phyloP scores from a whole-genome alignment of 306 rosid species.

The Malus sylvestris region DNA sequence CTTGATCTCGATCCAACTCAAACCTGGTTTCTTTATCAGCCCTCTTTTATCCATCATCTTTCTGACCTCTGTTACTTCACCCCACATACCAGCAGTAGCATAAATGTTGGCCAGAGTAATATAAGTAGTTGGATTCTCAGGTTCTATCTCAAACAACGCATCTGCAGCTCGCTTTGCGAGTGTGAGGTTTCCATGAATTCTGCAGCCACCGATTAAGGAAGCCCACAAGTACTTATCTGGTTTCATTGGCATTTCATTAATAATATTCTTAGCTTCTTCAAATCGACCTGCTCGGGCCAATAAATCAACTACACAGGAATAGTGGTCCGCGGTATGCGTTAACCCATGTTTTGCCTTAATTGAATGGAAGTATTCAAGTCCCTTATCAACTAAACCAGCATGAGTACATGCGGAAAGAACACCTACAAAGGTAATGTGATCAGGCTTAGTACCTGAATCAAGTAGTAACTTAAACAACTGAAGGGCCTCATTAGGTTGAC shows the following conservation, averaged over 20 bases:
- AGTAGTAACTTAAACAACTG: slow-evolving; percentile 47
- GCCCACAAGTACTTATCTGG: slow-evolving; percentile 66
- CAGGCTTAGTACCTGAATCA: slow-evolving; percentile 50
- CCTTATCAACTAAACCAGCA: slow-evolving; percentile 57
- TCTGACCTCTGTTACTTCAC: slow-evolving; percentile 44
- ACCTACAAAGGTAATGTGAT: slow-evolving; percentile 53
- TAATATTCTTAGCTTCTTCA: slow-evolving; percentile 49
- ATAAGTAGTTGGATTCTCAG: slow-evolving; percentile 63
- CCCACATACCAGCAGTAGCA: slow-evolving; percentile 57
- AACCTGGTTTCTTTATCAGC: slow-evolving; percentile 49
- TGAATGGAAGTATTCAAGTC: slow-evolving; percentile 51
- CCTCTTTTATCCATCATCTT: slow-evolving; percentile 42
- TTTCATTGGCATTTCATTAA: slow-evolving; percentile 47
- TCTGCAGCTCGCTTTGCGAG: slow-evolving; percentile 52
- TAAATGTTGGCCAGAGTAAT: slow-evolving; percentile 56
- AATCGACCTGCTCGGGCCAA: slow-evolving; percentile 60
- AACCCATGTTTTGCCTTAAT: slow-evolving; percentile 50
- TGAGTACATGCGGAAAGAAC: slow-evolving; percentile 68
- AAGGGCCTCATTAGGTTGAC: slow-evolving; percentile 49
- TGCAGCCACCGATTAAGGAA: slow-evolving; percentile 63
- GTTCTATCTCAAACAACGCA: slow-evolving; percentile 58
- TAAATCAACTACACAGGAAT: slow-evolving; percentile 57
- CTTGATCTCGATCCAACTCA: slow-evolving; percentile 64
- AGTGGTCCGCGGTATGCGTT: slow-evolving; percentile 51
- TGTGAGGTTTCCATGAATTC: slow-evolving; percentile 57